These are phyloP conservation scores for Gonapodya sp. DNA, from an alignment of 192 early-diverging fungal genomes.

Conservation along the genomic window DNA sequence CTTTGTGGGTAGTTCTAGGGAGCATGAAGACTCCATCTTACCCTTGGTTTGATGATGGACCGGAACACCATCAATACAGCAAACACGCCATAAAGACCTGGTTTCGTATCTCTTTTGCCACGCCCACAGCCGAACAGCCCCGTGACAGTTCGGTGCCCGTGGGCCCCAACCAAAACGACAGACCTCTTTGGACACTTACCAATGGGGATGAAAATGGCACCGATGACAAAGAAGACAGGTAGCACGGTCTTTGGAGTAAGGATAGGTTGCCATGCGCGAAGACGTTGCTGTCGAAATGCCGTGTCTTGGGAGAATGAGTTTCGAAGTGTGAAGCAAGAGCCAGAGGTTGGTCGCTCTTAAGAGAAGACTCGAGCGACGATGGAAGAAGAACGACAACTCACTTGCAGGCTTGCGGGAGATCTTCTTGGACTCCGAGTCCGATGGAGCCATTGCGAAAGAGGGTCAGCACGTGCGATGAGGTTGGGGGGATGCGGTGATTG, in stretches of 20 bases:
- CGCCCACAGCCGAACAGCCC: too few species aligned
- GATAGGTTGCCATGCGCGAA: constrained; percentile 98
- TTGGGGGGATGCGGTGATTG: too few species aligned
- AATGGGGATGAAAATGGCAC: constrained; percentile 89
- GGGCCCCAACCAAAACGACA: too few species aligned
- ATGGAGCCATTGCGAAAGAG: background rate
- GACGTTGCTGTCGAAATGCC: constrained; percentile 97
- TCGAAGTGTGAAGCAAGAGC: background rate
- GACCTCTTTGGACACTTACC: constrained; percentile 84
- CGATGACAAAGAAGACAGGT: constrained; percentile 89
- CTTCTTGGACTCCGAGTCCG: background rate
- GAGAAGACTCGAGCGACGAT: background rate
- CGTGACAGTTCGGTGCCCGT: too few species aligned
- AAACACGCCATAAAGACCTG: too few species aligned
- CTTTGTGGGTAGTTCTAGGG: too few species aligned
- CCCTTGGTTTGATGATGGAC: too few species aligned
- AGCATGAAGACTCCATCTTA: too few species aligned
- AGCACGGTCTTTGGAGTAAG: constrained; percentile 97
- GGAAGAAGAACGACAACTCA: background rate
- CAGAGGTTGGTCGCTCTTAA: too few species aligned
- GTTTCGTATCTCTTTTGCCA: too few species aligned
- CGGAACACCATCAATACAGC: too few species aligned
- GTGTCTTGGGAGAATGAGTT: constrained; percentile 51
- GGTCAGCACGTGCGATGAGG: too few species aligned
- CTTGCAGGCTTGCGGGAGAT: background rate